Percentiles rank a stretch among this genome's conserved stretches.
Conservation (phyloP, 1,284 basidiomycete genomes). For the Hypsizygus ulmarius region DNA sequence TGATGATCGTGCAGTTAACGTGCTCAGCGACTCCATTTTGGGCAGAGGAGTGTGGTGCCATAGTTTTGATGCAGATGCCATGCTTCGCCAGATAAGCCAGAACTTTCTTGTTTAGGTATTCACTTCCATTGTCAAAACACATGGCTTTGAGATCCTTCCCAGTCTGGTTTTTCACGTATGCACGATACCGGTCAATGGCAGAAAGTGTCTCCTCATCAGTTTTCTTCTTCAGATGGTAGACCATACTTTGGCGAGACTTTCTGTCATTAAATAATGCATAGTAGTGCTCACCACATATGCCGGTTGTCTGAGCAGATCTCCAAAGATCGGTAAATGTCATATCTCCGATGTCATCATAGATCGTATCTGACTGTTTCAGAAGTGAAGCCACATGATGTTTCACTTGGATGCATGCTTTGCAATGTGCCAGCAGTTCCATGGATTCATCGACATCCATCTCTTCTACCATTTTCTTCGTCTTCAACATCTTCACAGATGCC, state of each 20-base stretch:
- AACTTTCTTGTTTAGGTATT: conserved; percentile 20
- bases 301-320: conserved; percentile 21
- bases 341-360: conserved; percentile 21
- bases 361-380: conserved; percentile 17
- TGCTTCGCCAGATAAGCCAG: conserved; percentile 3
- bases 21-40: conserved; percentile 24
- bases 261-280: conserved; percentile 27
- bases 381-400: conserved; percentile 28
- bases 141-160: conserved; percentile 20
- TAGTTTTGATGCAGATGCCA: conserved; percentile 17
- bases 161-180: conserved; percentile 22
- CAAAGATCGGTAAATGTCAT: conserved; percentile 24
- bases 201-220: not conserved
- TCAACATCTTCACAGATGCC: conserved; percentile 18
- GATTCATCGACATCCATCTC: conserved; percentile 26
- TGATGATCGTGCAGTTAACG: not conserved
- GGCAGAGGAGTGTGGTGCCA: conserved; percentile 19
- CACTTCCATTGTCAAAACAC: conserved; percentile 18
- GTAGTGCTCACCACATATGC: conserved; percentile 20
- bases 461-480: conserved; percentile 23
- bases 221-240: conserved; percentile 1
- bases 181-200: conserved; percentile 21
- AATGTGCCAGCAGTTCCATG: conserved; percentile 14
- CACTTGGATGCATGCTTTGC: conserved; percentile 30
- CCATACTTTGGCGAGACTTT: not conserved